These are phyloP conservation scores for Zoysia pacifica DNA, from an alignment of 176 grass and related monocot species.

Conservation along the genomic window DNA sequence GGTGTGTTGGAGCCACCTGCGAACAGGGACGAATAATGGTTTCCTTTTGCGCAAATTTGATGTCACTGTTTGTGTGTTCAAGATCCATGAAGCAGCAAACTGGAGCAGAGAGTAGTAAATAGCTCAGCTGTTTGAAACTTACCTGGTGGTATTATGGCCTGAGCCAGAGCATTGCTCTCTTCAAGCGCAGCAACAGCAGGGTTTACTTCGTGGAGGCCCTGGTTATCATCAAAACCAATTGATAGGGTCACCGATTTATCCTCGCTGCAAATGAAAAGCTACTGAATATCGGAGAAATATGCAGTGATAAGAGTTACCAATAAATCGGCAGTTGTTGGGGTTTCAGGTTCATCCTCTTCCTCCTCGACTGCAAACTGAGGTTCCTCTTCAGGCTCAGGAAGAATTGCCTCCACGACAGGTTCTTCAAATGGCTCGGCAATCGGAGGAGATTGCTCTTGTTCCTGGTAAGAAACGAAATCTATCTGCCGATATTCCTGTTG, in stretches of 20 bases:
- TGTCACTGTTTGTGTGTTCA: not conserved
- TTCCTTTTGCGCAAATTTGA: not conserved
- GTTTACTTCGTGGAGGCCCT: conserved; percentile 67
- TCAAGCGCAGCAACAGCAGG: conserved; percentile 59
- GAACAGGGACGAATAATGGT: not conserved
- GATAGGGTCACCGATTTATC: not conserved
- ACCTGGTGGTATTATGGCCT: conserved; percentile 65
- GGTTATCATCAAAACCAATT: not conserved
- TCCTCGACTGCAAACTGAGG: not conserved
- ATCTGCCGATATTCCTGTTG: conserved; percentile 67
- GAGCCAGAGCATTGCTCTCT: conserved; percentile 72
- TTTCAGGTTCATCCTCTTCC: conserved; percentile 42
- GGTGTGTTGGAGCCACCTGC: conserved; percentile 25
- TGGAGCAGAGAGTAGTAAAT: not conserved
- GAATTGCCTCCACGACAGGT: conserved; percentile 33
- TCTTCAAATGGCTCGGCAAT: conserved; percentile 28
- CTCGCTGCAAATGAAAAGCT: not conserved
- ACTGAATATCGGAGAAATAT: not conserved
- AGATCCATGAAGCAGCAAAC: not conserved
- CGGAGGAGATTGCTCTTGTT: conserved; percentile 40
- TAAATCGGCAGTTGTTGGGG: conserved; percentile 56
- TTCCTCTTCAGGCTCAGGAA: conserved; percentile 49
- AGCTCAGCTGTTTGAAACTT: not conserved
- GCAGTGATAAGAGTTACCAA: conserved; percentile 38
- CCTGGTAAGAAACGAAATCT: conserved; percentile 39